These are phyloP conservation scores for Leccinum aurantiacum DNA, from an alignment of 768 basidiomycete genomes.

Conservation along the genomic window DNA sequence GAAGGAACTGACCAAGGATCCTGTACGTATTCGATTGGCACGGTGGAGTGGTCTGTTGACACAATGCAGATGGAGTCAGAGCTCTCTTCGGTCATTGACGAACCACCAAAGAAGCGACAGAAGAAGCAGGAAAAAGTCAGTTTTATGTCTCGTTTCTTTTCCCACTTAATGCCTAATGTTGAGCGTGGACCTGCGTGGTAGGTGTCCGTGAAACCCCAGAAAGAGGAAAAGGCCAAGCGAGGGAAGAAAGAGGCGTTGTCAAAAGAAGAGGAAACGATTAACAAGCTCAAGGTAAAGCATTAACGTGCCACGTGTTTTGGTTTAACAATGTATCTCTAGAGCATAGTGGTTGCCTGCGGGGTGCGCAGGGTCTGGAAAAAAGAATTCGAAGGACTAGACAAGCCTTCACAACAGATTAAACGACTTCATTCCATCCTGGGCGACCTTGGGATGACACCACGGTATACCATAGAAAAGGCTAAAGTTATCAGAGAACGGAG, in stretches of 20 bases:
- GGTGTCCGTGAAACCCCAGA: slow-evolving; percentile 26
- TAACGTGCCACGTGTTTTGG: not conserved
- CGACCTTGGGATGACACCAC: slow-evolving; percentile 79
- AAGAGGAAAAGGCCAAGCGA: slow-evolving; percentile 26
- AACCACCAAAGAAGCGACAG: slow-evolving; percentile 49
- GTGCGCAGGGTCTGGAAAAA: slow-evolving; percentile 76
- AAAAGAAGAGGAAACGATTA: slow-evolving; percentile 74
- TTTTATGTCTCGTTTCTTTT: not conserved
- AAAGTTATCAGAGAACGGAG: slow-evolving; percentile 68
- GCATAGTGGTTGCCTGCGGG: slow-evolving; percentile 71
- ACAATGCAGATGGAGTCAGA: slow-evolving; percentile 42
- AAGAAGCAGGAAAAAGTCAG: slow-evolving; percentile 41
- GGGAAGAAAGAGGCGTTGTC: slow-evolving; percentile 36
- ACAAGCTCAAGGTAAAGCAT: slow-evolving; percentile 62
- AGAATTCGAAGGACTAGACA: slow-evolving; percentile 61
- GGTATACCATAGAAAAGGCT: slow-evolving; percentile 78
- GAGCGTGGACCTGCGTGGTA: slow-evolving; percentile 3
- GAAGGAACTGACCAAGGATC: slow-evolving; percentile 13
- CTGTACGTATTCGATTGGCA: slow-evolving; percentile 17
- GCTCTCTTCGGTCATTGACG: slow-evolving; percentile 58
- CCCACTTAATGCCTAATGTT: not conserved
- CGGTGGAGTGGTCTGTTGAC: slow-evolving; percentile 5
- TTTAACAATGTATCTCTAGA: slow-evolving; percentile 37
- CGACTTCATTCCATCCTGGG: slow-evolving; percentile 62
- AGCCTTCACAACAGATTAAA: slow-evolving; percentile 60